Conservation (phyloP, 495 filamentous ascomycete species). For the Penicillium cosmopolitanum region DNA sequence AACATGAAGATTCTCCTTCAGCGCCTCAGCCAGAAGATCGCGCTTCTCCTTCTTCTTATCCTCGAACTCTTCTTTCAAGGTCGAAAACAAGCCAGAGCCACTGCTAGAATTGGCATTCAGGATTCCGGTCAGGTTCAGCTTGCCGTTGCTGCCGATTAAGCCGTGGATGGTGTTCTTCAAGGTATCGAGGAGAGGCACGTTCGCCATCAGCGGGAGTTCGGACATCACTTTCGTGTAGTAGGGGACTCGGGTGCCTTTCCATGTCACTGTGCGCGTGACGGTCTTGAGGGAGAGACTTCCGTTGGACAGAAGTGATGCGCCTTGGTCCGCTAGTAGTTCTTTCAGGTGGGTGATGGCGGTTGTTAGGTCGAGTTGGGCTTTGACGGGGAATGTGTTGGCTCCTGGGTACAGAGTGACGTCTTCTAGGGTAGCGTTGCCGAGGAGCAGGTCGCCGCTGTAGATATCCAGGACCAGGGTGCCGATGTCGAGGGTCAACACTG, state of each 20-base stretch:
- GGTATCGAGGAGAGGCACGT: slow-evolving; percentile 32
- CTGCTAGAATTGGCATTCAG: slow-evolving; percentile 11
- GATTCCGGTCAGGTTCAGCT: slow-evolving; percentile 13
- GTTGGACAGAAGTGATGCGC: slow-evolving; percentile 26
- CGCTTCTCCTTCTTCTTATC: background rate
- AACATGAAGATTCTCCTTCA: slow-evolving; percentile 25
- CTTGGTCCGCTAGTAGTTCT: slow-evolving; percentile 33
- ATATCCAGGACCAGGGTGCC: slow-evolving; percentile 40
- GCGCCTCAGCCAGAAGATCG: background rate
- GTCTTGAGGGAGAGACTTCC: slow-evolving; percentile 39
- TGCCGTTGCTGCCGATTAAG: slow-evolving; percentile 14
- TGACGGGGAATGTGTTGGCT: slow-evolving; percentile 57
- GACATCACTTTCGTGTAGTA: slow-evolving; percentile 48
- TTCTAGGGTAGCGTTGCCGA: slow-evolving; percentile 60
- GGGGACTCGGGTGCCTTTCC: slow-evolving; percentile 38
- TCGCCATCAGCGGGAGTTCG: slow-evolving; percentile 36
- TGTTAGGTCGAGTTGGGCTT: slow-evolving; percentile 37
- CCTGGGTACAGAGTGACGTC: slow-evolving; percentile 64
- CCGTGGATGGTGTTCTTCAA: slow-evolving; percentile 40
- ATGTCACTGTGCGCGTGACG: slow-evolving; percentile 34
- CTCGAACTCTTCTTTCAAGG: slow-evolving; percentile 12
- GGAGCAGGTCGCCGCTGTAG: slow-evolving; percentile 35
- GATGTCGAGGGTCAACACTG: slow-evolving; percentile 43
- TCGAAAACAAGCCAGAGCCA: slow-evolving; percentile 5
- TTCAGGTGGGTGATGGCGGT: slow-evolving; percentile 36